These are phyloP conservation scores for Cladochytrium replicatum DNA, from an alignment of 192 early-diverging fungal species.

Conservation along the genomic window DNA sequence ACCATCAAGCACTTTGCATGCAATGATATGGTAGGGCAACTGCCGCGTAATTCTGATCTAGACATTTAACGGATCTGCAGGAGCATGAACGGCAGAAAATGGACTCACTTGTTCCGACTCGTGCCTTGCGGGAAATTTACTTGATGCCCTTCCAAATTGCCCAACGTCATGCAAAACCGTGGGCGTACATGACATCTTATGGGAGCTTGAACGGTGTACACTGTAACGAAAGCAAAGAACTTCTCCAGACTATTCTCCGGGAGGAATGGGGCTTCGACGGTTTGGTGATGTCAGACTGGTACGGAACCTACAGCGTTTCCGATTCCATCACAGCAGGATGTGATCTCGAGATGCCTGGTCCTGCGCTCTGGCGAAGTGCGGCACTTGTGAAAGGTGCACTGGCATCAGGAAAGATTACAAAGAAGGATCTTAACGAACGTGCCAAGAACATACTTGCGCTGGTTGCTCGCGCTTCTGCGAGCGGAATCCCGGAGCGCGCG, in stretches of 20 bases:
- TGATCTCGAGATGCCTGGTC: constrained; percentile 16
- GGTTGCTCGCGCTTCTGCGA: neutral
- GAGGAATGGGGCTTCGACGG: constrained; percentile 17
- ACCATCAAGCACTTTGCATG: neutral
- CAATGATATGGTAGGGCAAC: neutral
- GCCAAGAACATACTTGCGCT: neutral
- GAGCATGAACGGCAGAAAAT: neutral
- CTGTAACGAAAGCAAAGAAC: constrained; percentile 2
- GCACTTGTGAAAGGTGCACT: constrained; percentile 3
- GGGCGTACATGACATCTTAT: constrained; percentile 4
- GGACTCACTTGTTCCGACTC: neutral
- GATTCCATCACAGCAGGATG: constrained; percentile 7
- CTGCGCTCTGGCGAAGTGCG: neutral
- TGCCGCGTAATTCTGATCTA: neutral
- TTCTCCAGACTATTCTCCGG: constrained; percentile 7
- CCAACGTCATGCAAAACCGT: neutral
- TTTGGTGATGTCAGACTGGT: constrained; percentile 10
- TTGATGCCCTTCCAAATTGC: neutral
- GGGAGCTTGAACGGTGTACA: constrained; percentile 8
- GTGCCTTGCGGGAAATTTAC: neutral
- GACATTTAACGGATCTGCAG: neutral
- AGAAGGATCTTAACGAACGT: neutral
- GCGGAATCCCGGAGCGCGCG: neutral
- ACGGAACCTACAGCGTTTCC: constrained; percentile 1
- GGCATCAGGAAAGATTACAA: constrained; percentile 2